These are phyloP conservation scores for Ceriops zippeliana DNA, from an alignment of 345 rosid species.

Conservation along the genomic window DNA sequence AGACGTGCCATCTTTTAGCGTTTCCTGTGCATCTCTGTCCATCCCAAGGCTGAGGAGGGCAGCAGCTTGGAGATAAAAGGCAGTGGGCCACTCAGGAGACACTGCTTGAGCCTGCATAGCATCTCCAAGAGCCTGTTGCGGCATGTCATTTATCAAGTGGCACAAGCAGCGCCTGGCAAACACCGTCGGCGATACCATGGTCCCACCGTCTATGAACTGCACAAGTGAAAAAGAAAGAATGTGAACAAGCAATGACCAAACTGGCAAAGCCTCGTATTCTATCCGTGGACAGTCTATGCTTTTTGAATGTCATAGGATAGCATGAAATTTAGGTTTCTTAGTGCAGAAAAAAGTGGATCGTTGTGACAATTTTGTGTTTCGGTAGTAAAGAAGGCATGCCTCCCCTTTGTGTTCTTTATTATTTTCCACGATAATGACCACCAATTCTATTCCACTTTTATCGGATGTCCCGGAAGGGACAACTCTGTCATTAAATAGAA, in stretches of 20 bases:
- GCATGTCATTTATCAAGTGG: conserved; percentile 67
- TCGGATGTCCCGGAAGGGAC: no score
- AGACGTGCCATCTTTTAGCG: conserved; percentile 76
- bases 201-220: conserved; percentile 74
- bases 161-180: conserved; percentile 80
- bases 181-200: conserved; percentile 75
- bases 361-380: no score
- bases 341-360: no score
- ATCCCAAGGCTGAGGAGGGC: conserved; percentile 80
- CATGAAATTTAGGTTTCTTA: no score
- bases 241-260: not conserved
- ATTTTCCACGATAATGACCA: no score
- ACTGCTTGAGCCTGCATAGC: conserved; percentile 82
- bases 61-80: conserved; percentile 81
- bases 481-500: no score
- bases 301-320: no score
- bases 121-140: conserved; percentile 78
- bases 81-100: conserved; percentile 81
- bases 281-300: not conserved
- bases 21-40: conserved; percentile 77
- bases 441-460: no score
- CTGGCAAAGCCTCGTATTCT: not conserved
- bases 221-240: not conserved
- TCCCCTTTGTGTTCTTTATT: no score
- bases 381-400: no score